Percentiles rank a stretch among this genome's conserved stretches.
Conservation (phyloP, 2,329 filamentous ascomycete genomes). For the Phyllosticta citrichinensis region DNA sequence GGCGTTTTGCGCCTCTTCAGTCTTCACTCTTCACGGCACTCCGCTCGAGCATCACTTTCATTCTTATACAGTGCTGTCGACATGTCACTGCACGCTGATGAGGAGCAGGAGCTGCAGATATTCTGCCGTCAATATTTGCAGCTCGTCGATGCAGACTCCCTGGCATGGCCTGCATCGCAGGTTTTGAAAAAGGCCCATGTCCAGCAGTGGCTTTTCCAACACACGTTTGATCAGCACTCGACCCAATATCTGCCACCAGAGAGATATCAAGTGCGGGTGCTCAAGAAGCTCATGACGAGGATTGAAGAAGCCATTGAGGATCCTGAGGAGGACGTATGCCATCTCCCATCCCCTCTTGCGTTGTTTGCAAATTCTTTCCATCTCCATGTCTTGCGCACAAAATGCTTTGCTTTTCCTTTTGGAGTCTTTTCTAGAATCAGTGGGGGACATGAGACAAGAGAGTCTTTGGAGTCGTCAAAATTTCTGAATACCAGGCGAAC, state of each 20-base stretch:
- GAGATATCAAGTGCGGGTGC: conserved; percentile 58
- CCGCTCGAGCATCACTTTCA: not conserved
- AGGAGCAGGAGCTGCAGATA: conserved; percentile 23
- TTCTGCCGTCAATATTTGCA: conserved; percentile 74
- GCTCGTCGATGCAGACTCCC: conserved; percentile 49
- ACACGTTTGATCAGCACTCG: conserved; percentile 53
- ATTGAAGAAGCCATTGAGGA: conserved; percentile 69
- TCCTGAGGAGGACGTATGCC: conserved; percentile 78
- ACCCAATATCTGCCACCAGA: conserved; percentile 51
- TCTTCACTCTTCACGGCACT: not conserved
- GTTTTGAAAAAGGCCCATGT: conserved; percentile 50
- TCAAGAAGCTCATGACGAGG: conserved; percentile 61
- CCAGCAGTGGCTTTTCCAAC: conserved; percentile 56
- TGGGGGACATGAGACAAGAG: not conserved
- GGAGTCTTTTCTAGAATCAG: not conserved
- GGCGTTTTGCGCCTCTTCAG: not conserved
- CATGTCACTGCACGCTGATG: not conserved
- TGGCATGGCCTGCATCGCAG: conserved; percentile 53
- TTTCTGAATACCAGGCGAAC: not conserved
- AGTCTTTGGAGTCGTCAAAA: not conserved
- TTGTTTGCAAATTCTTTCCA: not conserved
- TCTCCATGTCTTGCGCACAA: not conserved
- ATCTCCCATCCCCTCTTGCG: conserved; percentile 14
- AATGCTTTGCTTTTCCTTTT: not conserved
- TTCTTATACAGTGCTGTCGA: not conserved